Conservation (phyloP, 768 basidiomycete species). For the Agaricus subrufescens region DNA sequence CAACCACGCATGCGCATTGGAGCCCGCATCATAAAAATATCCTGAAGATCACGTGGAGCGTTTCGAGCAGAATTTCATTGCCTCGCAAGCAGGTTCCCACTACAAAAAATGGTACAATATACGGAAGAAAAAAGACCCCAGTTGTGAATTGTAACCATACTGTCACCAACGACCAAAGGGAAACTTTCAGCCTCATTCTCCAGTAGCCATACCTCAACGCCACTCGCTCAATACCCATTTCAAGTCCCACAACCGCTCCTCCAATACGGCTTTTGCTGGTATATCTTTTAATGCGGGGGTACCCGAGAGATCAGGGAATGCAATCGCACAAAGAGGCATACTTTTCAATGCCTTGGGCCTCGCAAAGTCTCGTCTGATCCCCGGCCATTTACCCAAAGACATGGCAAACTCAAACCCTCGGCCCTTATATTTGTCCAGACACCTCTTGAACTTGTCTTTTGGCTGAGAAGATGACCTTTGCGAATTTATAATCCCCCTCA, state of each 20-base stretch:
- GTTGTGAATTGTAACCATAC: no score
- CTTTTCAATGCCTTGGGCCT: background rate
- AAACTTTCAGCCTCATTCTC: no score
- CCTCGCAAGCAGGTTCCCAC: no score
- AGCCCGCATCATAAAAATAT: no score
- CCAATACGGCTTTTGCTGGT: background rate
- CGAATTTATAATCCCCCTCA: constrained; percentile 2
- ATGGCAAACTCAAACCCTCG: constrained; percentile 7
- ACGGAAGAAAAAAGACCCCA: no score
- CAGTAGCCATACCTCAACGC: background rate
- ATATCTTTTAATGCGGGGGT: background rate
- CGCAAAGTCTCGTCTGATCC: constrained; percentile 4
- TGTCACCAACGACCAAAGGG: no score
- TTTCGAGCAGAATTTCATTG: no score
- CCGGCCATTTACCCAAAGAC: constrained; percentile 7
- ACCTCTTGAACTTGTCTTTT: background rate
- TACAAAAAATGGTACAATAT: no score
- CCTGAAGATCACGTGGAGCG: no score
- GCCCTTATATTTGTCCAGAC: background rate
- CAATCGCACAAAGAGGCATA: constrained; percentile 1
- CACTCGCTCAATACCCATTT: constrained; percentile 6
- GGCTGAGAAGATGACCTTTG: background rate
- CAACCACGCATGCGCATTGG: no score
- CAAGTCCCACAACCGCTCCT: background rate
- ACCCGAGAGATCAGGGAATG: background rate